Evolutionary conservation across 208 protist species (phyloP), one percentile per base, ranked within the genome.

Genomic region (Angomonas deanei): DNA sequence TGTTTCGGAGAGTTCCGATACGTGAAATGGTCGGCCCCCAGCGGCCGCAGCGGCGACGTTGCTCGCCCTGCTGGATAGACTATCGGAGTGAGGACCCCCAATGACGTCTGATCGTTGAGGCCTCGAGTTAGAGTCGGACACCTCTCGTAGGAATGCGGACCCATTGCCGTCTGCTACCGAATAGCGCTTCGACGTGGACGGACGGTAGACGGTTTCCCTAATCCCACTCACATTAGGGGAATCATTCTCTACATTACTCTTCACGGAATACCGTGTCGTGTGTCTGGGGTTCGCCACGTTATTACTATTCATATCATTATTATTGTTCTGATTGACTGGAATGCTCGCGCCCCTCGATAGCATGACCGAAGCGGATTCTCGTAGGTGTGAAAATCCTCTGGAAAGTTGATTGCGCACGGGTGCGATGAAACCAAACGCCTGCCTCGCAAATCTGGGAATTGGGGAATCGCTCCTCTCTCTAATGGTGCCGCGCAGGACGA

Each of bases 361-460:
- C 11, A 56, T 24, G 11, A 31, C 13, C 21, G 50, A 56, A 15
- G 82, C 24, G 52, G 78, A 85, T 33, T 81, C 67, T 5, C 76
- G 79, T 31, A 86, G 55, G 61, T 80, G 73, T 1, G 83, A 77
- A 36, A 90, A 71, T 10, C 74, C 76, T 32, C 74, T 72, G 42
- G 65, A 52, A 2, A 78, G 55, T 3, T 75, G 72, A 3, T 60
- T 56, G 21, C 60, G 36, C 0, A 34, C 62, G 0, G 72, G 73
- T 1, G 64, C 59, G 10, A 59, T 19, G 8, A 74, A 32, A 24
- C 46, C 56, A 27, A 30, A 61, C 52, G 70, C 70, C 1, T 54
- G 59, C n/a, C 60, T 49, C 46, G 61, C 33, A 6, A 76, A 15
- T 13, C 62, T 42, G 58, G 68, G 33, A 19, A 61, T 39, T 24